Percentiles rank a stretch among this genome's conserved stretches.
phyloP scores from a whole-genome alignment of 495 filamentous ascomycete genomes.

The Tuber melanosporum region DNA sequence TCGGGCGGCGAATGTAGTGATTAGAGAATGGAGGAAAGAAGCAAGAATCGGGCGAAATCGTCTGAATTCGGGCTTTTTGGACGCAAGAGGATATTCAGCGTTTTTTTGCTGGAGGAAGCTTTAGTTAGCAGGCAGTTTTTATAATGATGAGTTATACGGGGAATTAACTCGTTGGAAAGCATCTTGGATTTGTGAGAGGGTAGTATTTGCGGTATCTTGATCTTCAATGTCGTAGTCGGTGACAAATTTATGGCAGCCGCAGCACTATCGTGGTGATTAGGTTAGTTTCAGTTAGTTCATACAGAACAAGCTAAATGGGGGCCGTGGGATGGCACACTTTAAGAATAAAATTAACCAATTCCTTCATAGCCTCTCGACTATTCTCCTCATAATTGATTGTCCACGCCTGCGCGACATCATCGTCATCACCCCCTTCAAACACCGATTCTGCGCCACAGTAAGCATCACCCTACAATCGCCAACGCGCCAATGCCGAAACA shows the following conservation, averaged over 20 bases:
- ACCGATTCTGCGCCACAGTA: conserved; percentile 39
- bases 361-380: conserved; percentile 61
- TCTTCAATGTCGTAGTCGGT: conserved; percentile 74
- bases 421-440: conserved; percentile 44
- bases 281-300: not conserved
- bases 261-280: conserved; percentile 42
- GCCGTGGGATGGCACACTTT: conserved; percentile 44
- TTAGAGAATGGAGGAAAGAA: conserved; percentile 67
- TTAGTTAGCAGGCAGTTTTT: not conserved
- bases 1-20: conserved; percentile 66
- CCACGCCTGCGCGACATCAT: conserved; percentile 78
- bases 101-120: conserved; percentile 55
- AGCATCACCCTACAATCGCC: conserved; percentile 11
- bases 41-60: conserved; percentile 70
- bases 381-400: conserved; percentile 63
- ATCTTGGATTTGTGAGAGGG: conserved; percentile 69
- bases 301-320: not conserved
- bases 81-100: conserved; percentile 88
- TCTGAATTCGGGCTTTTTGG: conserved; percentile 61
- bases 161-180: conserved; percentile 61
- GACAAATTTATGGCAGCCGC: conserved; percentile 70
- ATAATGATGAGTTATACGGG: not conserved
- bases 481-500: conserved; percentile 11
- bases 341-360: conserved; percentile 83
- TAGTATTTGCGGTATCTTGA: conserved; percentile 59